A percentile compares a stretch with the other conserved stretches of the same genome.
Conservation (phyloP, 805 yeast genomes). For the Zygotorulaspora danielsina region DNA sequence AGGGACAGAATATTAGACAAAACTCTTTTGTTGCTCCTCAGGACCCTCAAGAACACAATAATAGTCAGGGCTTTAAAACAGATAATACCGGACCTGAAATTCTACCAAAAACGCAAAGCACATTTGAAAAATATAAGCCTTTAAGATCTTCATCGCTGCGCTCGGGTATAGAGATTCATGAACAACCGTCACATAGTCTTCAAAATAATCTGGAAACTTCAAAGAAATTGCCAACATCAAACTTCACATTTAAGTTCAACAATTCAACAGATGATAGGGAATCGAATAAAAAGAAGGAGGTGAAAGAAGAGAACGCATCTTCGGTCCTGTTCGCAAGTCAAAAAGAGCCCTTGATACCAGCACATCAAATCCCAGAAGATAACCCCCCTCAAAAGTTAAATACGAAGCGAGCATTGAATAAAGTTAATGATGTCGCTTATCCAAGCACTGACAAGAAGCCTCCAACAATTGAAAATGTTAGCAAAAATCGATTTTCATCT, state of each 20-base stretch:
- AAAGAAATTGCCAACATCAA: conserved; percentile 9
- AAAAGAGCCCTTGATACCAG: not conserved
- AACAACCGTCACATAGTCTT: conserved; percentile 20
- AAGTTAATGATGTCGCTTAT: not conserved
- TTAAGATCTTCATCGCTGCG: conserved; percentile 38
- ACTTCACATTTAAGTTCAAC: conserved; percentile 12
- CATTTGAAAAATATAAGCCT: conserved; percentile 36
- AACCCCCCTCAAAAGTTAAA: not conserved
- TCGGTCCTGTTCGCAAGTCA: not conserved
- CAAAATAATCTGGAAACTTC: conserved; percentile 7
- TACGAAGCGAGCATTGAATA: not conserved
- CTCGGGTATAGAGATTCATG: conserved; percentile 20
- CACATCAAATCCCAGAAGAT: not conserved
- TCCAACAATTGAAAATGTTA: not conserved
- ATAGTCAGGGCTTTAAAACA: conserved; percentile 11
- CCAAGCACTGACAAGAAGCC: not conserved
- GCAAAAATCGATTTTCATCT: not conserved
- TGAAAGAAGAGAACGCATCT: not conserved
- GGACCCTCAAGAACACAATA: conserved; percentile 13
- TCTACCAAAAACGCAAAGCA: conserved; percentile 10
- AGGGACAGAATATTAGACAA: conserved; percentile 6
- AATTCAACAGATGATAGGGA: conserved; percentile 1
- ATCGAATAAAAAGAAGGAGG: conserved; percentile 8
- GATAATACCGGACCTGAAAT: conserved; percentile 5
- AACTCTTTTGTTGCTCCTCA: conserved; percentile 11